Percentiles rank a stretch among this genome's conserved stretches.
Conservation (phyloP, 2,329 filamentous ascomycete species). For the Aspergillus ochraceoroseus region DNA sequence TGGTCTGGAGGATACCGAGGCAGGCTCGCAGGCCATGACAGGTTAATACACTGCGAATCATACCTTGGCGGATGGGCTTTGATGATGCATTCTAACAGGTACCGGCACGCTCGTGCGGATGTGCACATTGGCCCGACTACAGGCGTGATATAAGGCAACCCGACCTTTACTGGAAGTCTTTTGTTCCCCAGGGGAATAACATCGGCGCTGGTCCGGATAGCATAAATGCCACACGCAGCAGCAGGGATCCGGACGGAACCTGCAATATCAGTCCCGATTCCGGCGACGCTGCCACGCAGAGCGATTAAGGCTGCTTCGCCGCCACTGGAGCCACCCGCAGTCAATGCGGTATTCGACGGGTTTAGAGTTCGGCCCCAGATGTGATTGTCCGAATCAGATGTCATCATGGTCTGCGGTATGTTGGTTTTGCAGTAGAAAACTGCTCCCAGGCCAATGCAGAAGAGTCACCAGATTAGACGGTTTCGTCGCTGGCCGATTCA, state of each 20-base stretch:
- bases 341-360: conserved; percentile 57
- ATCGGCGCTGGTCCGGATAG: too few species aligned
- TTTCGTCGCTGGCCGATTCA: conserved; percentile 53
- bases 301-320: conserved; percentile 60
- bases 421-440: conserved; percentile 68
- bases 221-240: too few species aligned
- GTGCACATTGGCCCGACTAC: too few species aligned
- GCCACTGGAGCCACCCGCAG: conserved; percentile 61
- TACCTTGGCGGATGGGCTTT: too few species aligned
- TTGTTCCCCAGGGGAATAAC: too few species aligned
- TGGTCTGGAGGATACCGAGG: too few species aligned
- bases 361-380: conserved; percentile 60
- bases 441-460: conserved; percentile 56
- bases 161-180: too few species aligned
- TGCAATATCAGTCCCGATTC: conserved; percentile 59
- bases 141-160: too few species aligned
- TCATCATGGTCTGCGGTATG: conserved; percentile 55
- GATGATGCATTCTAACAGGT: too few species aligned
- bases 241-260: conserved; percentile 47
- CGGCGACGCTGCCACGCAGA: conserved; percentile 55
- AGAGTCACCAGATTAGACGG: conserved; percentile 57
- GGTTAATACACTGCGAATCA: too few species aligned
- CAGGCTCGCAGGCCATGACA: too few species aligned
- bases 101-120: too few species aligned
- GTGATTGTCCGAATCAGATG: conserved; percentile 57